Evolutionary conservation across 2,329 filamentous ascomycete species (phyloP).

Genomic region (Pseudodiploospora longispora): DNA sequence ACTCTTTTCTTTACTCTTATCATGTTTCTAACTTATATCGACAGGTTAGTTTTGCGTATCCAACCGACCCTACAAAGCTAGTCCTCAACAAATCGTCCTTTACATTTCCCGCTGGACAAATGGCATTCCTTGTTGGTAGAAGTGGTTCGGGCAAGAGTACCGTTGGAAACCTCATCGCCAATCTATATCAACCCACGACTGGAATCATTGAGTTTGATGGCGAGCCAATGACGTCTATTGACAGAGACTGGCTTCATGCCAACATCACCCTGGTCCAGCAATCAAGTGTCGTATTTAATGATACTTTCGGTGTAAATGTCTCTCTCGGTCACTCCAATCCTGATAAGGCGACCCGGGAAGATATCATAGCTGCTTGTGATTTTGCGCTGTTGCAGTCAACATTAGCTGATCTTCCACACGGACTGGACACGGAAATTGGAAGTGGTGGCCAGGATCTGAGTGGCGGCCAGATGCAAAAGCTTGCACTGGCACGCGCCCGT

Average conservation of each 20-base stretch:
- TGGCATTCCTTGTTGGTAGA: constrained; percentile 73
- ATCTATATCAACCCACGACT: constrained; percentile 60
- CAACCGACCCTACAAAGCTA: constrained; percentile 52
- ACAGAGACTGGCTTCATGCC: constrained; percentile 63
- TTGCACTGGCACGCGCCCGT: constrained; percentile 71
- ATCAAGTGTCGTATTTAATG: constrained; percentile 70
- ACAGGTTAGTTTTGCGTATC: constrained; percentile 77
- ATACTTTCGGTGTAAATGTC: constrained; percentile 71
- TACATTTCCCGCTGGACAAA: constrained; percentile 62
- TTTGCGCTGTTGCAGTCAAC: constrained; percentile 63
- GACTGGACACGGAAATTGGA: constrained; percentile 65
- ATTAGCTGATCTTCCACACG: constrained; percentile 57
- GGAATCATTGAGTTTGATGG: constrained; percentile 67
- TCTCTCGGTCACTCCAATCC: constrained; percentile 55
- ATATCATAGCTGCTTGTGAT: constrained; percentile 55
- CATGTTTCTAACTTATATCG: constrained; percentile 8
- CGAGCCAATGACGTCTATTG: constrained; percentile 49
- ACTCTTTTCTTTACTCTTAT: not conserved
- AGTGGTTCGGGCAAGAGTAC: constrained; percentile 95
- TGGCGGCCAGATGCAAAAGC: constrained; percentile 75
- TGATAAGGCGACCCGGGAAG: constrained; percentile 37
- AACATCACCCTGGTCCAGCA: constrained; percentile 81
- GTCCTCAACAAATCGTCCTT: constrained; percentile 58
- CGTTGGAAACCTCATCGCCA: constrained; percentile 67
- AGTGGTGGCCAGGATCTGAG: constrained; percentile 63